Conservation (phyloP, 176 grass and related monocot species). For the Chrysopogon serrulatus region DNA sequence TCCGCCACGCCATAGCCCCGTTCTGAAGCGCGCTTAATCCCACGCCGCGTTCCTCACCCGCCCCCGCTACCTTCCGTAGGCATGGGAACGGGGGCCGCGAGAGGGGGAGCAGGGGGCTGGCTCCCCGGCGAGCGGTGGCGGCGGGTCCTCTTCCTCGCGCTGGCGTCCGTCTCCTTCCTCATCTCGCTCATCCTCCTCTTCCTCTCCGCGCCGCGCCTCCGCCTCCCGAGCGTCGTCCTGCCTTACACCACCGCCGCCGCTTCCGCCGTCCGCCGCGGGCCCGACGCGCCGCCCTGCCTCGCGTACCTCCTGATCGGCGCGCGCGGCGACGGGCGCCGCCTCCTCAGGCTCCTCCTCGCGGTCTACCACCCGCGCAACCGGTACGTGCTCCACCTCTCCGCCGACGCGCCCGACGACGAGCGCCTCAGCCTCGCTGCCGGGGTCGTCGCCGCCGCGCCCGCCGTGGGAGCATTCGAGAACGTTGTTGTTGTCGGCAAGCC, state of each 20-base stretch:
- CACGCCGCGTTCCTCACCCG: background rate
- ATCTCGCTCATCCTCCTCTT: conserved; percentile 58
- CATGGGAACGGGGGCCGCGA: conserved; percentile 16
- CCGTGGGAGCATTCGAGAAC: conserved; percentile 49
- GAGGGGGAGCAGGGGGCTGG: background rate
- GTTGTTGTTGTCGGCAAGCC: conserved; percentile 52
- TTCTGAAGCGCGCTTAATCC: background rate
- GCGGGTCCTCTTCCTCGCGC: conserved; percentile 34
- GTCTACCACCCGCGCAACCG: conserved; percentile 87
- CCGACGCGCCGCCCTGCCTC: conserved; percentile 49
- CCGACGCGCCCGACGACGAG: conserved; percentile 52
- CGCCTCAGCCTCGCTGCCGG: conserved; percentile 43
- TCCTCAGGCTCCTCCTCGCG: conserved; percentile 68
- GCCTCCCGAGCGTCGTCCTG: conserved; percentile 26
- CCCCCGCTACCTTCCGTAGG: background rate
- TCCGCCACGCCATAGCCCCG: background rate
- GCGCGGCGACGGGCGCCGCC: conserved; percentile 44
- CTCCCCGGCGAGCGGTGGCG: conserved; percentile 34
- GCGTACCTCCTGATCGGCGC: conserved; percentile 68
- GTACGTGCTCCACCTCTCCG: conserved; percentile 70
- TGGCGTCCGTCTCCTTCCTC: conserved; percentile 46
- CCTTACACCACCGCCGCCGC: background rate
- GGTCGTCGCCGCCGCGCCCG: conserved; percentile 29
- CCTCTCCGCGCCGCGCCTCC: conserved; percentile 42
- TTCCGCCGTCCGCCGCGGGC: conserved; percentile 14